These are phyloP conservation scores for Fusarium albidum DNA, from an alignment of 2,329 filamentous ascomycete genomes.

Conservation along the genomic window DNA sequence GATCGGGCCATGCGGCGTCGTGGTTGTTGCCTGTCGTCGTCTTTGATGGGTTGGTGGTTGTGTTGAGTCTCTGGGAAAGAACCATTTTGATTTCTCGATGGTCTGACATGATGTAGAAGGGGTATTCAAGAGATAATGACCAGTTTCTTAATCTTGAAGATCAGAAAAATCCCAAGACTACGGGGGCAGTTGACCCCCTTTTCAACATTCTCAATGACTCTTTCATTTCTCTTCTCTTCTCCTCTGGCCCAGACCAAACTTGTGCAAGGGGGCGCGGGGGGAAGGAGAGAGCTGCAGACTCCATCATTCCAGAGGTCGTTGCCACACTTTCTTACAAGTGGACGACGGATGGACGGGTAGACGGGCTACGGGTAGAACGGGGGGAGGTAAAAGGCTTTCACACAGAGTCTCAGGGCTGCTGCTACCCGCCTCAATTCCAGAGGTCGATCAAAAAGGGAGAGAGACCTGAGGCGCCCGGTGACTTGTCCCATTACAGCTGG, in stretches of 20 bases:
- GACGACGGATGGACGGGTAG: neutral
- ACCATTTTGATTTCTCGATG: constrained; percentile 27
- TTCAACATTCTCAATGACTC: constrained; percentile 16
- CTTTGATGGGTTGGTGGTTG: constrained; percentile 1
- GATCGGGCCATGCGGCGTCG: constrained; percentile 16
- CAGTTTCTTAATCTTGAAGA: too few species aligned
- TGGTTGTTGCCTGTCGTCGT: neutral
- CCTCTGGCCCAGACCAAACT: neutral
- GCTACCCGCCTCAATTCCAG: constrained; percentile 26
- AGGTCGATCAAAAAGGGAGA: constrained; percentile 28
- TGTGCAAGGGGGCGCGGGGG: constrained; percentile 9
- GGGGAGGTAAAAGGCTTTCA: neutral
- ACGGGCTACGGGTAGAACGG: too few species aligned
- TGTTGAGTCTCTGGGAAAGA: constrained; percentile 19
- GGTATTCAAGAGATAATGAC: too few species aligned
- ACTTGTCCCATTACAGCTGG: too few species aligned
- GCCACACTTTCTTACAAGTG: neutral
- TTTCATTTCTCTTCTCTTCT: too few species aligned
- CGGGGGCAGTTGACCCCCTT: constrained; percentile 13
- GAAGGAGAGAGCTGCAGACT: constrained; percentile 24
- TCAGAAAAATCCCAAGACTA: neutral
- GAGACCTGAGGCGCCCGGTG: neutral
- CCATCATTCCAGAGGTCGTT: constrained; percentile 27
- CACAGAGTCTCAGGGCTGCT: constrained; percentile 26
- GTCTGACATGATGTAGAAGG: constrained; percentile 28